A percentile compares a stretch with the other conserved stretches of the same genome.
Evolutionary conservation across 2,329 filamentous ascomycete species (phyloP).

Genomic region (Aspergillus sp.): DNA sequence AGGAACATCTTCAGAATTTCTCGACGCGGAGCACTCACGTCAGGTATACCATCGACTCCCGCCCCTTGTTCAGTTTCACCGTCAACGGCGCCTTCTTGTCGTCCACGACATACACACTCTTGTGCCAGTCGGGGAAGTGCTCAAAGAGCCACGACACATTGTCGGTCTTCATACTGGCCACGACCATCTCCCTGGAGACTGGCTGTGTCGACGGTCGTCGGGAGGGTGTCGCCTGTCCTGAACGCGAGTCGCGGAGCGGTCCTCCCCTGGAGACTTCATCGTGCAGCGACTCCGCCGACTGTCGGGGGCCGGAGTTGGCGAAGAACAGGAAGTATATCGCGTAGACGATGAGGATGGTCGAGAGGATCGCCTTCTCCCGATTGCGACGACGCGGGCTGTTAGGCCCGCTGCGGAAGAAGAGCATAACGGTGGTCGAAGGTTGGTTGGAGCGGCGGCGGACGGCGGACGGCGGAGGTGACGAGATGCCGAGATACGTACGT

Average conservation of each 20-base stretch:
- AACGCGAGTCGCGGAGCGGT: conserved; percentile 13
- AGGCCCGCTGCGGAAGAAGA: conserved; percentile 33
- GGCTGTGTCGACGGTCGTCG: conserved; percentile 12
- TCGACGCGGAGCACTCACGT: conserved; percentile 30
- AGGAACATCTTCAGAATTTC: neutral
- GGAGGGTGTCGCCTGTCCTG: conserved; percentile 18
- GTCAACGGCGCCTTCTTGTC: conserved; percentile 48
- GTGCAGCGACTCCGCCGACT: conserved; percentile 8
- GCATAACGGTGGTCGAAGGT: conserved; percentile 22
- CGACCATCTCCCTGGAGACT: conserved; percentile 33
- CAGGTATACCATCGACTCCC: conserved; percentile 46
- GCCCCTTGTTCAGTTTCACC: conserved; percentile 46
- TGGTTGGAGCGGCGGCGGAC: too few species aligned
- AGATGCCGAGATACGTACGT: neutral
- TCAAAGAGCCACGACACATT: conserved; percentile 41
- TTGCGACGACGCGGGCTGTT: conserved; percentile 35
- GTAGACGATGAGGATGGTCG: conserved; percentile 33
- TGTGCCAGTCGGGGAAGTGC: conserved; percentile 47
- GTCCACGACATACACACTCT: conserved; percentile 57
- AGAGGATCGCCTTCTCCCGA: conserved; percentile 32
- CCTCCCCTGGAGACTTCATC: conserved; percentile 10
- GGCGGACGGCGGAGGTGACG: neutral
- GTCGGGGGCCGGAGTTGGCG: conserved; percentile 14
- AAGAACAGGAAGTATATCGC: conserved; percentile 35
- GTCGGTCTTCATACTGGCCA: conserved; percentile 40